Evolutionary conservation across 2,329 filamentous ascomycete species (phyloP), one percentile per base, ranked within the genome.

Genomic region (Didymella pomorum): DNA sequence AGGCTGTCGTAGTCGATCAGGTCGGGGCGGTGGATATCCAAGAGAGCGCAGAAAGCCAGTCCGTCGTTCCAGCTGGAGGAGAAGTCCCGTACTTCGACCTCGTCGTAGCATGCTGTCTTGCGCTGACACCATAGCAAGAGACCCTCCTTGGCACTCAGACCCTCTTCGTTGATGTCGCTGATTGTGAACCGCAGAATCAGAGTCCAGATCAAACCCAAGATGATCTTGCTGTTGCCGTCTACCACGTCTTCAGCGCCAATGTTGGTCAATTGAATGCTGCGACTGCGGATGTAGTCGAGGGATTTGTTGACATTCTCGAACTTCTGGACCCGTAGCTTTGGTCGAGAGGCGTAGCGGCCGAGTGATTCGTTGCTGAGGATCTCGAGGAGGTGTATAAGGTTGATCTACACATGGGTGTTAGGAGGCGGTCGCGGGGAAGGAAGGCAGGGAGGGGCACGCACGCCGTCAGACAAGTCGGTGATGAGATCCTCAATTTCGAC

Each of bases 221-320:
- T 96, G 73, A 99, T 97, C 83, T 98, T 99, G 68, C 91, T 87
- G 78, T 98, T 99, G 33, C 95, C 95, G 77, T 99, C 94, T 28
- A 99, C 95, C 23, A 99, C 92, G 83, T 99, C 95, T 79, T 98
- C 95, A 8, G 95, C 95, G 52, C 95, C 95, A 71, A 98, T 98
- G 70, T 99, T 99, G 67, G 93, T 97, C 89, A 99, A 92, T 77
- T 97, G 94, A 64, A 99, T 98, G 20, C 92, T 89, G 68, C 93
- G 84, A 57, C 87, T 88, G 75, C 91, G 96, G 81, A 99, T 93
- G 72, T 95, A 99, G 78, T 97, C 89, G 62, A 99, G 87, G 48
- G 92, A 92, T 68, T 93, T 89, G 81, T 98, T 98, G 77, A 95
- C 94, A 85, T 99, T 99, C 78, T 99, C 95, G 79, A 98, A 99